Evolutionary conservation across 352 stramenopile species (phyloP), one percentile per base, ranked within the genome.

Genomic region (Bremia lactucae): DNA sequence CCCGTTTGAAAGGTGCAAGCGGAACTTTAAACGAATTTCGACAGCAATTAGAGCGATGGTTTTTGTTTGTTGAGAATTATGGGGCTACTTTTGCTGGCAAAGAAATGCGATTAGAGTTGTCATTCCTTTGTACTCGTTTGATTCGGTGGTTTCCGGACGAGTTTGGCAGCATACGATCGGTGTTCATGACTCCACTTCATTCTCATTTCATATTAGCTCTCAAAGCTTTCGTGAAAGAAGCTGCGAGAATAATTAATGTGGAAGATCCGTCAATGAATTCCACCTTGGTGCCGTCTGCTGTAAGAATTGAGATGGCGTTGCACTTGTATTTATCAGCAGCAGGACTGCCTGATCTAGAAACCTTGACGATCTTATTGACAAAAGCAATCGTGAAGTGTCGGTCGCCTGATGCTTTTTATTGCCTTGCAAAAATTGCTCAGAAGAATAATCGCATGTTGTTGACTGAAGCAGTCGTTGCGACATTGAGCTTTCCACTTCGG

Each of bases 81-180:
- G 59, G 52, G 3, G 9, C 36, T 29, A 28, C 48, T 9, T 54
- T 49, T 20, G 46, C 66, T 46, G 62, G 65, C 8, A 72, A 64
- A 37, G 68, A 80, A 48, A 62, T 55, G 3, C 62, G 62, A 7
- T 15, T 72, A 11, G 54, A 65, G 20, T 39, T 77, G 9, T 54
- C 59, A 2, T 16, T 74, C 3, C 34, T 74, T 6, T 70, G 59
- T 43, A 72, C 43, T 9, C 56, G 62, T 6, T 54, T 80, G 2
- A 57, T 68, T 16, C 63, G 54, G 37, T 80, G 68, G 68, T 65
- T 73, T 35, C 65, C 68, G 13, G 38, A 60, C 16, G 51, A 74
- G 8, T 64, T 52, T 35, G 47, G 38, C 33, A 55, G 40, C 13
- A 44, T 69, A 36, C 48, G 40, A 8, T 42, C 40, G 24, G 29